Evolutionary conservation across 148 eudicot genomes (phyloP).

Genomic region (Drosera capensis): DNA sequence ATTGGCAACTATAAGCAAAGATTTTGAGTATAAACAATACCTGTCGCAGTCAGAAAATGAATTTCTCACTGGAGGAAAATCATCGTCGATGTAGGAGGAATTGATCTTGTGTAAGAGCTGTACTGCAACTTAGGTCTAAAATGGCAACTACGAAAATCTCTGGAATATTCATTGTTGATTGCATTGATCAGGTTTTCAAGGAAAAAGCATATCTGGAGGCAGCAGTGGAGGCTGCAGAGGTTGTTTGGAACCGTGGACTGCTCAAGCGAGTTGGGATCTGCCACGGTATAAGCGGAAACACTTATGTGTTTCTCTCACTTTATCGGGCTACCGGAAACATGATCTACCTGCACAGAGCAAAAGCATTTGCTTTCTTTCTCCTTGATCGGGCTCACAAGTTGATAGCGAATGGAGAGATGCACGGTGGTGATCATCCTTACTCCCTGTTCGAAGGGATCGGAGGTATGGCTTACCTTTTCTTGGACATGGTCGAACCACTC

Average conservation of each 20-base stretch:
- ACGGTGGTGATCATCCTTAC: slow-evolving; percentile 45
- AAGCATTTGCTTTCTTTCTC: slow-evolving; percentile 52
- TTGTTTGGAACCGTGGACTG: slow-evolving; percentile 53
- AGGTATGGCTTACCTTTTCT: slow-evolving; percentile 53
- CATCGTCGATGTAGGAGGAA: too few relatives aligned
- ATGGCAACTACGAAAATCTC: background rate
- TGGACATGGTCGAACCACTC: slow-evolving; percentile 43
- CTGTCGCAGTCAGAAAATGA: too few relatives aligned
- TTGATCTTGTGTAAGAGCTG: too few relatives aligned
- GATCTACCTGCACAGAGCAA: slow-evolving; percentile 38
- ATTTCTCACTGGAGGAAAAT: too few relatives aligned
- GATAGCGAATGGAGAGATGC: slow-evolving; percentile 40
- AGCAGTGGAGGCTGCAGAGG: slow-evolving; percentile 41
- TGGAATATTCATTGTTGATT: slow-evolving; percentile 5
- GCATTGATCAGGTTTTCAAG: slow-evolving; percentile 27
- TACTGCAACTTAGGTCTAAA: background rate
- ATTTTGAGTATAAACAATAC: too few relatives aligned
- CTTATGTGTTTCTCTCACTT: slow-evolving; percentile 43
- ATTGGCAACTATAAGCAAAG: too few relatives aligned
- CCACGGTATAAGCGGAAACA: slow-evolving; percentile 59
- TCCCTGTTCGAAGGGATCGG: slow-evolving; percentile 69
- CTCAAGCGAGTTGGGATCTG: slow-evolving; percentile 51
- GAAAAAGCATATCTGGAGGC: slow-evolving; percentile 36
- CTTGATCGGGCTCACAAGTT: slow-evolving; percentile 35
- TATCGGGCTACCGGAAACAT: slow-evolving; percentile 29